phyloP scores from a whole-genome alignment of 1,284 basidiomycete species.

The Sporisorium graminicola region DNA sequence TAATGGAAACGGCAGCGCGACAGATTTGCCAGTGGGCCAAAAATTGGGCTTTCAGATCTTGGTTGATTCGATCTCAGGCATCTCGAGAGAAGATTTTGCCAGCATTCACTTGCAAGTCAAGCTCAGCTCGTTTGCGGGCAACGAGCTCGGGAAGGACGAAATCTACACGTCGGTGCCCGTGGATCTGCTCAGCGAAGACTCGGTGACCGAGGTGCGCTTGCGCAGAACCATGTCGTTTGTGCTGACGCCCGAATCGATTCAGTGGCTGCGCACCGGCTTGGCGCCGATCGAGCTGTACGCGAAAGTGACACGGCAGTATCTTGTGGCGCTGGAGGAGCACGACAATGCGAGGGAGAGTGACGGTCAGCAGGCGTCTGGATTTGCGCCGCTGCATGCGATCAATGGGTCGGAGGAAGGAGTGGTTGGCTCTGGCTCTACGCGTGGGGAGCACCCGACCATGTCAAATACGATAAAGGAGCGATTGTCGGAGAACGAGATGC shows the following conservation, averaged over 20 bases:
- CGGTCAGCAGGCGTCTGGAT: constrained; percentile 5
- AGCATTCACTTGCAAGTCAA: constrained; percentile 59
- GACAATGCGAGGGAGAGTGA: constrained; percentile 44
- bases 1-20: constrained; percentile 5
- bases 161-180: constrained; percentile 57
- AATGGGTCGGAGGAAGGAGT: constrained; percentile 8
- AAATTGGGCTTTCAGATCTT: constrained; percentile 60
- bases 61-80: constrained; percentile 54
- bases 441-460: constrained; percentile 6
- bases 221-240: constrained; percentile 59
- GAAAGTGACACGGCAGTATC: constrained; percentile 37
- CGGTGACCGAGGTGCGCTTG: constrained; percentile 45
- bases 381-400: constrained; percentile 29
- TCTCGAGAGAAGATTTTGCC: constrained; percentile 44
- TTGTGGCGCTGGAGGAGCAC: constrained; percentile 46
- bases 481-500: constrained; percentile 87
- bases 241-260: constrained; percentile 46
- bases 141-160: constrained; percentile 48
- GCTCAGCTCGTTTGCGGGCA: constrained; percentile 58
- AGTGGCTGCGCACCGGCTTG: constrained; percentile 41
- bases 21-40: constrained; percentile 48
- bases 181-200: constrained; percentile 42
- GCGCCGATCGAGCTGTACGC: constrained; percentile 60
- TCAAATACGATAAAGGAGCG: constrained; percentile 57
- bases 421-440: neutral